Conservation (phyloP, 805 yeast genomes). For the Yueomyces sp. region DNA sequence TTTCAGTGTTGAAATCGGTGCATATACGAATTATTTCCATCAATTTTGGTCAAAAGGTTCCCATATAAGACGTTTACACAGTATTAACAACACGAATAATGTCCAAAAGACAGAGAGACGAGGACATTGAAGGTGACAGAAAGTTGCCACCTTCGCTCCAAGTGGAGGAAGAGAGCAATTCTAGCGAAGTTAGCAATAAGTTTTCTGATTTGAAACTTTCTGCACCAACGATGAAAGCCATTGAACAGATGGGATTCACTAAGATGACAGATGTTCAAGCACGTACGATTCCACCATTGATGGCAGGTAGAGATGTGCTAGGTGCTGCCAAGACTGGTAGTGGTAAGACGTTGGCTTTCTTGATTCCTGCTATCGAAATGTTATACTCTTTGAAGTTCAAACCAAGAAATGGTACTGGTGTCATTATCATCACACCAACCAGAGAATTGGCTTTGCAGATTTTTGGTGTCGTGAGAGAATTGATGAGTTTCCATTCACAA, state of each 20-base stretch:
- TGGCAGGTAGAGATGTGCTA: slow-evolving; percentile 93
- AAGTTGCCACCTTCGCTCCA: slow-evolving; percentile 1
- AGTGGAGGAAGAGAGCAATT: slow-evolving; percentile 4
- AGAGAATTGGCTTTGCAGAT: slow-evolving; percentile 96
- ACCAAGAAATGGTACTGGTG: slow-evolving; percentile 98
- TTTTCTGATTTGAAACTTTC: slow-evolving; percentile 52
- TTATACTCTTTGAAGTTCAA: slow-evolving; percentile 82
- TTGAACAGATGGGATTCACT: slow-evolving; percentile 78
- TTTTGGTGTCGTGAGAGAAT: slow-evolving; percentile 93
- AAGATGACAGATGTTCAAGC: slow-evolving; percentile 93
- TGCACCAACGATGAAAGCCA: slow-evolving; percentile 69
- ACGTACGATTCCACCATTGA: slow-evolving; percentile 87
- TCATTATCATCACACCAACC: slow-evolving; percentile 89
- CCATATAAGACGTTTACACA: too few relatives aligned
- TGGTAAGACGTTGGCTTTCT: slow-evolving; percentile 92
- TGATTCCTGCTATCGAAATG: slow-evolving; percentile 91
- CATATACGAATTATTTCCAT: too few relatives aligned
- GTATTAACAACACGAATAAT: slow-evolving; percentile 1
- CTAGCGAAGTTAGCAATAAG: slow-evolving; percentile 13
- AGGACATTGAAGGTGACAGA: slow-evolving; percentile 1
- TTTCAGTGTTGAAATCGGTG: too few relatives aligned
- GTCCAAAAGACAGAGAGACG: slow-evolving; percentile 12
- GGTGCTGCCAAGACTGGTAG: slow-evolving; percentile 99
- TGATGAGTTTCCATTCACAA: slow-evolving; percentile 82
- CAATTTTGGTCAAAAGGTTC: too few relatives aligned